Conservation (phyloP, 495 filamentous ascomycete genomes). For the Terfezia claveryi region DNA sequence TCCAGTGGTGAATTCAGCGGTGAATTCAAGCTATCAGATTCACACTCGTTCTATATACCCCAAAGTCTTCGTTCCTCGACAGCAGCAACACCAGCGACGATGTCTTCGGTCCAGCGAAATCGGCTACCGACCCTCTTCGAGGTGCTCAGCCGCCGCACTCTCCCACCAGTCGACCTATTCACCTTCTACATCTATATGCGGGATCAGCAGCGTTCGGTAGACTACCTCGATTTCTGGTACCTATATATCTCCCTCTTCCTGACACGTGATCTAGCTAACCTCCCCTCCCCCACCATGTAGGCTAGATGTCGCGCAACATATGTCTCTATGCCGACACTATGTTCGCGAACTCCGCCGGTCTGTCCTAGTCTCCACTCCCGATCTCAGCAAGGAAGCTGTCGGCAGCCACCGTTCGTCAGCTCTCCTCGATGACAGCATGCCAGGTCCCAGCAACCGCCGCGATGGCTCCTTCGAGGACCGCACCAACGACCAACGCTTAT, state of each 20-base stretch:
- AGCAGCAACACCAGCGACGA: neutral
- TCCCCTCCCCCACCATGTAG: constrained; percentile 23
- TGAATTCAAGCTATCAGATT: too few species aligned
- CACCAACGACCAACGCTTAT: constrained; percentile 28
- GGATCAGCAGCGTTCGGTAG: constrained; percentile 90
- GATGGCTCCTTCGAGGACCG: neutral
- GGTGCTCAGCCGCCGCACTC: constrained; percentile 72
- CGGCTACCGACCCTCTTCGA: constrained; percentile 86
- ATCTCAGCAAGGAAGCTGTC: constrained; percentile 47
- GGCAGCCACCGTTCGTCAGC: constrained; percentile 60
- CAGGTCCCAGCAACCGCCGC: constrained; percentile 12
- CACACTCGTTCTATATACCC: too few species aligned
- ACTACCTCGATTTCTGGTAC: constrained; percentile 97
- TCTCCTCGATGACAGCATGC: constrained; percentile 40
- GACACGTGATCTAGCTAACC: too few species aligned
- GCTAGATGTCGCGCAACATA: constrained; percentile 98
- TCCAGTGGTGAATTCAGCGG: too few species aligned
- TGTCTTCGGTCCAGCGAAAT: constrained; percentile 31
- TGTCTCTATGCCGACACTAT: constrained; percentile 93
- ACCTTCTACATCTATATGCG: constrained; percentile 99
- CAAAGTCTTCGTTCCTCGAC: too few species aligned
- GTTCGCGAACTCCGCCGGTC: constrained; percentile 86
- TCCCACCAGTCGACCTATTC: constrained; percentile 86
- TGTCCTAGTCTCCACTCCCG: constrained; percentile 78
- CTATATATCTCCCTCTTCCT: too few species aligned